These are phyloP conservation scores for Daldinia decipiens DNA, from an alignment of 495 filamentous ascomycete species.

Conservation along the genomic window DNA sequence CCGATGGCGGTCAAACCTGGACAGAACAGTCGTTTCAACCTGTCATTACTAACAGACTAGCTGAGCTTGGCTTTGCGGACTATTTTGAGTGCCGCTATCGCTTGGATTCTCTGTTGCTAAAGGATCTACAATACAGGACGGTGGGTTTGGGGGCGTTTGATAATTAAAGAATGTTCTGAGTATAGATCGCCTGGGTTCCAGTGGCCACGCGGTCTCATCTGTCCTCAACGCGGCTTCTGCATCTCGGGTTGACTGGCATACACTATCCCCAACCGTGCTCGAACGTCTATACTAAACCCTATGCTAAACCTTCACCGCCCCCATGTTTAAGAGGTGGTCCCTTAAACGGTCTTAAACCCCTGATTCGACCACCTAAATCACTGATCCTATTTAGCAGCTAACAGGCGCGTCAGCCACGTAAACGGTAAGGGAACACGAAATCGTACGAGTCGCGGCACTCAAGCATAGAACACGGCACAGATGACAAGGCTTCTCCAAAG, in stretches of 20 bases:
- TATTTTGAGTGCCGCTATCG: conserved; percentile 12
- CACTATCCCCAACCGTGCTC: conserved; percentile 22
- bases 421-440: conserved; percentile 29
- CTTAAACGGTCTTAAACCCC: conserved; percentile 17
- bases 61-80: conserved; percentile 12
- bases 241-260: conserved; percentile 25
- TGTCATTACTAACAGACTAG: conserved; percentile 23
- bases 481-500: conserved; percentile 9
- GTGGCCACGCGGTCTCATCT: conserved; percentile 10
- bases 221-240: conserved; percentile 14
- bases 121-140: conserved; percentile 14
- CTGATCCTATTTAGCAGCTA: conserved; percentile 26
- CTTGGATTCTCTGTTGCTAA: not conserved
- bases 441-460: conserved; percentile 22
- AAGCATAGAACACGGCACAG: conserved; percentile 17
- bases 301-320: conserved; percentile 33
- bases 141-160: conserved; percentile 18
- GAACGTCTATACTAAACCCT: conserved; percentile 23
- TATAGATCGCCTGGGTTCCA: conserved; percentile 17
- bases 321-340: conserved; percentile 25
- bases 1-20: conserved; percentile 33
- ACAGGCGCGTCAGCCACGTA: conserved; percentile 37
- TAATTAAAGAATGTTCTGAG: conserved; percentile 19
- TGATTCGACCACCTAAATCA: conserved; percentile 18
- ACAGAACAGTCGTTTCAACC: conserved; percentile 9